Conservation (phyloP, 2,329 filamentous ascomycete species). For the Nothophoma quercina region DNA sequence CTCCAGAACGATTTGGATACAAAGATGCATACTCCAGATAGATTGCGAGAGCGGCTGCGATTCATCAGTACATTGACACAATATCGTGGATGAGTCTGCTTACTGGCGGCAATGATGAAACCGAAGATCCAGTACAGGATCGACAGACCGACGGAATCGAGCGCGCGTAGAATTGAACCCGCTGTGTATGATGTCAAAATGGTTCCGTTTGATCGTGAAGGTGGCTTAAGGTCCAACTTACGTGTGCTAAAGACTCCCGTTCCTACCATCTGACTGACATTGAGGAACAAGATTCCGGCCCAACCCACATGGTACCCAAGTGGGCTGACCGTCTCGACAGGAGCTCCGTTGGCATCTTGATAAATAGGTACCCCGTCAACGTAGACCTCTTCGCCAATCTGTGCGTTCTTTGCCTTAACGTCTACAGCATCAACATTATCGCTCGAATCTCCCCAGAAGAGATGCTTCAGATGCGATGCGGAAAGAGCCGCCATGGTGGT, state of each 20-base stretch:
- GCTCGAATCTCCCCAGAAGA: constrained; percentile 25
- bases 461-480: constrained; percentile 23
- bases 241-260: constrained; percentile 42
- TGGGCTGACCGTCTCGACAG: constrained; percentile 40
- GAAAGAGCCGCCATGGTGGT: constrained; percentile 17
- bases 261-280: constrained; percentile 44
- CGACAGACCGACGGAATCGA: constrained; percentile 37
- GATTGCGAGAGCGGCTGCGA: constrained; percentile 32
- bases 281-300: constrained; percentile 40
- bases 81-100: not conserved
- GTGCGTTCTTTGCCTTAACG: constrained; percentile 35
- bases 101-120: constrained; percentile 36
- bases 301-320: constrained; percentile 43
- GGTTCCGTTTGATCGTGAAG: not conserved
- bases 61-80: not conserved
- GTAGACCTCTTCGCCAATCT: constrained; percentile 37
- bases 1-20: constrained; percentile 40
- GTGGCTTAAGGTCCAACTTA: constrained; percentile 18
- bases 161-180: constrained; percentile 32
- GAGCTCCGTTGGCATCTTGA: constrained; percentile 41
- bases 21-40: constrained; percentile 39
- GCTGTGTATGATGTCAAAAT: constrained; percentile 22
- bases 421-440: constrained; percentile 22
- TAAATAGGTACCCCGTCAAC: constrained; percentile 33
- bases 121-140: constrained; percentile 41